Base-by-base conservation (phyloP, 148 eudicot genomes). In the Rhododendron ferrugineum region DNA sequence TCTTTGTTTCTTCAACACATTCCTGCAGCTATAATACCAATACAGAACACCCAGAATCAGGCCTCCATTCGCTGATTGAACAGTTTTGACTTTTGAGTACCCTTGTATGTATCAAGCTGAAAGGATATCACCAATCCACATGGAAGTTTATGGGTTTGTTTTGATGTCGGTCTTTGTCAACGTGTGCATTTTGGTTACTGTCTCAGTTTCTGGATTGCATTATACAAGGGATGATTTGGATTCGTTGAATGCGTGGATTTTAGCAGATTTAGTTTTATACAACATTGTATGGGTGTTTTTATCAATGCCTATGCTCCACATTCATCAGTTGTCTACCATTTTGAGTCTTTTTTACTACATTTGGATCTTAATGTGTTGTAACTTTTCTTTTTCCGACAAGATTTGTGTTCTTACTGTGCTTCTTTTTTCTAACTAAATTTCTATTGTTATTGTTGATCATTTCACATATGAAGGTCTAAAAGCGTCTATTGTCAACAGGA, bases 181-280 rank as follows among this genome's bases (percentile, higher is more conserved):
- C 28, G 11, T 79, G 66, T 52, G 44, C 40, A 80, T 52, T 80
- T 30, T 79, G 40, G 82, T 52, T 79, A 52, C 16, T 36, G 34
- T 79, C 40, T 14, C 23, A 32, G 37, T 50, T 79, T 79, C 60
- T 52, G 82, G 32, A 52, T 79, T 79, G 82, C 82, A 14, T 52
- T 79, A 9, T 14, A 30, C 18, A 28, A 30, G 37, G 5, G 75
- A n/a, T 28, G n/a, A 6, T 30, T 47, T 26, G 81, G 22, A 78
- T 47, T 44, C n/a, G 0, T 78, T 20, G 20, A 16, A 18, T 78
- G 26, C 52, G 23, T 78, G 80, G 30, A 64, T 64, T 42, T 5
- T 10, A 26, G 49, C 14, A 42, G 36, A 20, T 78, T 78, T 36
- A n/a, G 36, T 78, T 78, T 34, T 49, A 47, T 46, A 22, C 22